A percentile compares a stretch with the other conserved stretches of the same genome.
phyloP scores from a whole-genome alignment of 2,329 filamentous ascomycete genomes.

The Coniochaeta sp. region DNA sequence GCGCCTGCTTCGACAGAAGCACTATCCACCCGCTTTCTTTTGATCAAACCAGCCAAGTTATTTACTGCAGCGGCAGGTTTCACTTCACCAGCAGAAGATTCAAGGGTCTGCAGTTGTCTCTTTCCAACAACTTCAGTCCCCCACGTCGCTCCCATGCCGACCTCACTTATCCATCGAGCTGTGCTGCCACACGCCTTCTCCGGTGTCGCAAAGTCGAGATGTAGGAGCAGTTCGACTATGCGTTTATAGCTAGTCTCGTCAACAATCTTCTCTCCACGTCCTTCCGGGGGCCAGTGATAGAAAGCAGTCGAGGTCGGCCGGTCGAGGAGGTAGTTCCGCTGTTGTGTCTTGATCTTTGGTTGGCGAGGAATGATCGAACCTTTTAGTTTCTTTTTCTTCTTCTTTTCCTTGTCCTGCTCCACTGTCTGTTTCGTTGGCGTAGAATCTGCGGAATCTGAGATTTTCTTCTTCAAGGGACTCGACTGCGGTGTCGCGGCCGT shows the following conservation, averaged over 20 bases:
- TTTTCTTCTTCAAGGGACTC: conserved; percentile 17
- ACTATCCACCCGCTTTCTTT: conserved; percentile 16
- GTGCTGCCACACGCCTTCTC: conserved; percentile 59
- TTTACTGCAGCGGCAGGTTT: conserved; percentile 25
- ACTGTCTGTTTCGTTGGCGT: conserved; percentile 12
- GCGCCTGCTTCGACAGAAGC: neutral
- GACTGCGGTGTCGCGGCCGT: conserved; percentile 13
- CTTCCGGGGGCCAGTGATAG: conserved; percentile 57
- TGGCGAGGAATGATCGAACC: conserved; percentile 57
- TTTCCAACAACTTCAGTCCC: conserved; percentile 41
- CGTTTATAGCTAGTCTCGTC: conserved; percentile 59
- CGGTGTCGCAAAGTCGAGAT: conserved; percentile 64
- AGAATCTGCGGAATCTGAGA: conserved; percentile 22
- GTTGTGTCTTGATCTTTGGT: conserved; percentile 56
- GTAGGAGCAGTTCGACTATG: conserved; percentile 60
- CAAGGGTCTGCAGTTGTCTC: conserved; percentile 16
- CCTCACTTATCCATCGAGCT: conserved; percentile 61
- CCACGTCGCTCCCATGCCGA: conserved; percentile 46
- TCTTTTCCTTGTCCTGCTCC: conserved; percentile 28
- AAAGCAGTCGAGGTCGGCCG: conserved; percentile 48
- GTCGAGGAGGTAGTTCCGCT: conserved; percentile 40
- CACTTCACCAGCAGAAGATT: conserved; percentile 5
- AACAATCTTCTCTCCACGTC: conserved; percentile 57
- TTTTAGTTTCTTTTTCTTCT: conserved; percentile 38
- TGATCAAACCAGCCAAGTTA: conserved; percentile 41